Evolutionary conservation across 75 land plant species (phyloP), one percentile per base, ranked within the genome.

Genomic region (Chamaecyparis obtusa): DNA sequence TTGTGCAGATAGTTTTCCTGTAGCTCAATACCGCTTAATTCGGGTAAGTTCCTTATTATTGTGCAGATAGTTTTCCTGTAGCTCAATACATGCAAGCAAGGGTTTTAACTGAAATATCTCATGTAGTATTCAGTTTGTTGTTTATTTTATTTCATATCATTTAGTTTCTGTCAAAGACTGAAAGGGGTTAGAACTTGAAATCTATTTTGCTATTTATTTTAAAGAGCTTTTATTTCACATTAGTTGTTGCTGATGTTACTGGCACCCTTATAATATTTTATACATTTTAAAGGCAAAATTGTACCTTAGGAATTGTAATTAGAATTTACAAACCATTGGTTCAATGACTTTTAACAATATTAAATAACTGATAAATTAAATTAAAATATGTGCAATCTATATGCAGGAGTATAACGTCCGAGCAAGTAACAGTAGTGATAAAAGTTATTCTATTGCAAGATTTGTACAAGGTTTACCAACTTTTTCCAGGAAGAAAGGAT

Each of bases 351-450:
- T 39, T 17, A 41, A 24, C 30, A 44, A 35, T 33, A 83, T 30
- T 51, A 21, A 51, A 83, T 46, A 84, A 35, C 35, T 55, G 0
- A 48, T 54, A 14, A 33, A 32, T 74, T 33, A n/a, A n/a, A n/a
- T n/a, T n/a, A n/a, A 36, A 64, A 24, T 64, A 7, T 64, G n/a
- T 49, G 51, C 55, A 71, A 48, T 0, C 32, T 60, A 9, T 85
- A 84, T 90, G 55, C 90, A 98, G 99, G 99, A 98, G 86, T 98
- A 94, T 84, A 94, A 95, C 87, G 99, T 98, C 37, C 91, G 95
- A 16, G 89, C 96, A 10, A 88, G 89, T 79, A 84, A 90, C 46
- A 88, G 67, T 44, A 80, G 48, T 21, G 94, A 92, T 81, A 98
- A 98, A 92, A 89, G 86, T 84, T 92, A 89, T 88, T 97, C 87